Percentiles rank a stretch among this genome's conserved stretches.
These are phyloP conservation scores for Sambucus nigra DNA, from an alignment of 129 eudicot species.

Conservation along the genomic window DNA sequence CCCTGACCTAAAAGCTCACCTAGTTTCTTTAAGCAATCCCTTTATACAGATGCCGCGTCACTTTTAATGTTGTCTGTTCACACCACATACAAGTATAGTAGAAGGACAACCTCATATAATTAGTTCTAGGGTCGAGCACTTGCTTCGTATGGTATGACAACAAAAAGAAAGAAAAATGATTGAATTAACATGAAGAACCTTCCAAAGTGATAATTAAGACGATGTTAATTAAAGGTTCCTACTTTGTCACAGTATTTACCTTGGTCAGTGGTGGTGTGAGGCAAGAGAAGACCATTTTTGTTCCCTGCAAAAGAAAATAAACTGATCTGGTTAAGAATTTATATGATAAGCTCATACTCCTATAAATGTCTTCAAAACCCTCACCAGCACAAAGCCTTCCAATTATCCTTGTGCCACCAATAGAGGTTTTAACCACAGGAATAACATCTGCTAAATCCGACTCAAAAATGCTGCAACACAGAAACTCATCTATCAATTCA, in stretches of 20 bases:
- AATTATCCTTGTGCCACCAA: constrained; percentile 73
- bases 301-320: constrained; percentile 10
- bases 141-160: background rate
- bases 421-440: constrained; percentile 88
- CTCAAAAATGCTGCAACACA: constrained; percentile 66
- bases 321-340: background rate
- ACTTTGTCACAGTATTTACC: constrained; percentile 27
- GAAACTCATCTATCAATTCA: background rate
- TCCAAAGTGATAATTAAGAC: background rate
- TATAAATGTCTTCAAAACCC: constrained; percentile 4
- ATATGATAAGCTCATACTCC: background rate
- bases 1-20: too few species aligned
- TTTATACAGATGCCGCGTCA: too few species aligned
- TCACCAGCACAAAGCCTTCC: constrained; percentile 87
- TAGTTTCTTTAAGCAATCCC: too few species aligned
- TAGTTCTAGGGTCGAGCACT: too few species aligned
- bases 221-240: background rate
- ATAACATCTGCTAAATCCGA: constrained; percentile 73
- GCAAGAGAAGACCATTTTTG: constrained; percentile 47
- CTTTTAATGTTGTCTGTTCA: too few species aligned
- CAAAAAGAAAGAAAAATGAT: background rate
- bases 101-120: too few species aligned
- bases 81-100: too few species aligned
- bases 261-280: constrained; percentile 58
- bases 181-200: background rate